Conservation (phyloP, 2,329 filamentous ascomycete genomes). For the Fusarium sp. region DNA sequence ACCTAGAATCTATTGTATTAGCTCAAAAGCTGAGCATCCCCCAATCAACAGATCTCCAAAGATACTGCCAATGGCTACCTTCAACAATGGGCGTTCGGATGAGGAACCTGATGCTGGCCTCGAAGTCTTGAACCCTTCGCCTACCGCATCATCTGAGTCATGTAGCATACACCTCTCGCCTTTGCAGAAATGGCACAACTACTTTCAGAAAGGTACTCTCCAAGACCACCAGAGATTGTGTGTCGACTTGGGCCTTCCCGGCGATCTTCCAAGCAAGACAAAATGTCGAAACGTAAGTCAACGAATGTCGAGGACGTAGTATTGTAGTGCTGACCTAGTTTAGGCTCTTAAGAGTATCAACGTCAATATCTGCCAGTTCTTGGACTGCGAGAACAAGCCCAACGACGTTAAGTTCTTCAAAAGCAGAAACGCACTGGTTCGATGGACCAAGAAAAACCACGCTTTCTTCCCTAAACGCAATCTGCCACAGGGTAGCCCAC, state of each 20-base stretch:
- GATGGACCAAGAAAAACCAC: constrained; percentile 21
- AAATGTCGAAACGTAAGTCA: constrained; percentile 58
- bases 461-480: constrained; percentile 50
- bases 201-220: constrained; percentile 49
- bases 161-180: not conserved
- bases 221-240: constrained; percentile 59
- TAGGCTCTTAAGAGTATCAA: constrained; percentile 57
- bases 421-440: constrained; percentile 46
- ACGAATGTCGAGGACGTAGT: not conserved
- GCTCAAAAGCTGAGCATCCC: not conserved
- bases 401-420: constrained; percentile 49
- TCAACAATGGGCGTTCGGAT: not conserved
- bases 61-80: not conserved
- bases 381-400: constrained; percentile 49
- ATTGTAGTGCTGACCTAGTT: not conserved
- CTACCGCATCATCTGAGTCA: not conserved
- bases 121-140: not conserved
- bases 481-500: constrained; percentile 55
- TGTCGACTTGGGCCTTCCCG: constrained; percentile 55
- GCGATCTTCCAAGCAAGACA: constrained; percentile 54
- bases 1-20: not conserved
- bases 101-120: not conserved
- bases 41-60: not conserved
- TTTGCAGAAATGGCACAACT: constrained; percentile 44
- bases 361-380: constrained; percentile 63